phyloP scores from a whole-genome alignment of 1,284 basidiomycete genomes.

The Tylopilus sp. region DNA sequence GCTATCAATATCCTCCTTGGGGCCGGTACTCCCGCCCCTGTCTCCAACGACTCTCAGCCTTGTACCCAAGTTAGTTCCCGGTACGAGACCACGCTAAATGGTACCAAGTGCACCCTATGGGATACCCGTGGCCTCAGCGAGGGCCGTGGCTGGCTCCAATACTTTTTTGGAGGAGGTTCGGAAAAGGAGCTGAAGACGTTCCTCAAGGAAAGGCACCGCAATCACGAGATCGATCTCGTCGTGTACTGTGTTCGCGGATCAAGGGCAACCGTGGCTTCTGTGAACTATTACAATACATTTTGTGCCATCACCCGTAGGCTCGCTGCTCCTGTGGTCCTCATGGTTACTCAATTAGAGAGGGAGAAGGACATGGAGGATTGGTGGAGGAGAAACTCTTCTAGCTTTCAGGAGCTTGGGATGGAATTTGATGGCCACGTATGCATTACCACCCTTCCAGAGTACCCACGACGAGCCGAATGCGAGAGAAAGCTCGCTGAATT shows the following conservation, averaged over 20 bases:
- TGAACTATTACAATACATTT: conserved; percentile 26
- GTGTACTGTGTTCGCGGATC: conserved; percentile 28
- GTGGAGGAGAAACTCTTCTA: conserved; percentile 23
- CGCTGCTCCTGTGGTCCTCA: conserved; percentile 26
- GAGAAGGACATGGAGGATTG: conserved; percentile 24
- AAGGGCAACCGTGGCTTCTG: conserved; percentile 14
- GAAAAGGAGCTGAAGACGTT: conserved; percentile 20
- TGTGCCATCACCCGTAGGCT: conserved; percentile 22
- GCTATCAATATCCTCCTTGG: conserved; percentile 27
- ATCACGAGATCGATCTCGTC: conserved; percentile 27
- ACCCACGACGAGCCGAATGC: conserved; percentile 15
- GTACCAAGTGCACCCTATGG: conserved; percentile 20
- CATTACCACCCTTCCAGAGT: conserved; percentile 16
- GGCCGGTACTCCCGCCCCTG: conserved; percentile 6
- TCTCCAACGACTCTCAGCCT: conserved; percentile 17
- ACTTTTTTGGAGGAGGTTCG: conserved; percentile 11
- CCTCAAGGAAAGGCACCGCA: conserved; percentile 20
- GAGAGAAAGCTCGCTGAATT: conserved; percentile 14
- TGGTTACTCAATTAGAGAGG: conserved; percentile 25
- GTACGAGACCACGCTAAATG: conserved; percentile 17
- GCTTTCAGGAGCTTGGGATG: conserved; percentile 12
- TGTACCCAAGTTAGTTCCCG: conserved; percentile 20
- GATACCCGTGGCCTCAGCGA: conserved; percentile 31
- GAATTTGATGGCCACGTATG: conserved; percentile 29
- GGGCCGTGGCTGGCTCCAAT: conserved; percentile 5